Evolutionary conservation across 2,329 filamentous ascomycete genomes (phyloP).

Genomic region (Lithohypha guttulata): DNA sequence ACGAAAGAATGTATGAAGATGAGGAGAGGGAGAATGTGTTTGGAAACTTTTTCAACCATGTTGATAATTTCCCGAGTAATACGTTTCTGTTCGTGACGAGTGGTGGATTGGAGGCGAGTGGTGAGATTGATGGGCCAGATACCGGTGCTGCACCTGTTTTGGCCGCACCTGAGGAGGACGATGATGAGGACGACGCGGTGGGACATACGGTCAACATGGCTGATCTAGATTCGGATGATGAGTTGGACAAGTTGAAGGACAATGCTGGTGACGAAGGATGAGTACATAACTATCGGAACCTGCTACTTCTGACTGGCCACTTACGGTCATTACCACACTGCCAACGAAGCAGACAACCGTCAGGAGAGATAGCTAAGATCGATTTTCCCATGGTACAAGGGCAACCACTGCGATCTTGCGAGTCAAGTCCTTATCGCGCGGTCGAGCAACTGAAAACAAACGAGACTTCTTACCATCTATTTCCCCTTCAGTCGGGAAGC

Average conservation of each 20-base stretch:
- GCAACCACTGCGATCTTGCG: too few species aligned
- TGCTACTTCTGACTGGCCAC: too few species aligned
- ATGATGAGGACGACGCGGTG: background rate
- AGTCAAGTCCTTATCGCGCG: too few species aligned
- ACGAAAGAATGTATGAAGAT: conserved; percentile 78
- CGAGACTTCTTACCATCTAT: too few species aligned
- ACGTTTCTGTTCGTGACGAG: conserved; percentile 68
- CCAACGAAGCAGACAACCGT: too few species aligned
- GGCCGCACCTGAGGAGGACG: conserved; percentile 6
- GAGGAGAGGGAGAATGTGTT: conserved; percentile 84
- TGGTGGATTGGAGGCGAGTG: conserved; percentile 53
- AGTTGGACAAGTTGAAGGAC: conserved; percentile 15
- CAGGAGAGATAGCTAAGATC: too few species aligned
- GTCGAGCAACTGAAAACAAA: too few species aligned
- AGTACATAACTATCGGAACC: too few species aligned
- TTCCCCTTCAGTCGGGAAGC: too few species aligned
- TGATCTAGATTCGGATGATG: conserved; percentile 16
- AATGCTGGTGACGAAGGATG: conserved; percentile 21
- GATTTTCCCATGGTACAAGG: too few species aligned
- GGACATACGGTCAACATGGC: background rate
- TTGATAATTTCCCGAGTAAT: conserved; percentile 61
- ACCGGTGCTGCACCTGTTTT: conserved; percentile 1
- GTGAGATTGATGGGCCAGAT: conserved; percentile 20
- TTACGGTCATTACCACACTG: too few species aligned
- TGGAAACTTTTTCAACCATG: conserved; percentile 66